phyloP scores from a whole-genome alignment of 2,329 filamentous ascomycete genomes.

The Lasiodiplodia sp. region DNA sequence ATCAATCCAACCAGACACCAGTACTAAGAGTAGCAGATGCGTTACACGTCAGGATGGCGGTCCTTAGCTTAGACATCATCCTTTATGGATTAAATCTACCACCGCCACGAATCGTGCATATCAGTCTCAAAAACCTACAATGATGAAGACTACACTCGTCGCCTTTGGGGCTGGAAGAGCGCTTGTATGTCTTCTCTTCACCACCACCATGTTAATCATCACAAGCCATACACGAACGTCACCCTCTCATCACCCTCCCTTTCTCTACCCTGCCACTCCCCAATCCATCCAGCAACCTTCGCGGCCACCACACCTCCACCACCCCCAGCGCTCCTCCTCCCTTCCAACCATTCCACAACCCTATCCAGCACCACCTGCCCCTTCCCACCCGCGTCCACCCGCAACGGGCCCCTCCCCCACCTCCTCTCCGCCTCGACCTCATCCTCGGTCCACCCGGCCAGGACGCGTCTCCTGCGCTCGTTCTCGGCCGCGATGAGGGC shows the following conservation, averaged over 20 bases:
- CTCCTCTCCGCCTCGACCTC: conserved; percentile 49
- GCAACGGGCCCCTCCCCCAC: conserved; percentile 37
- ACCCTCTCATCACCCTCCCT: conserved; percentile 55
- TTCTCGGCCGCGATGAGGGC: conserved; percentile 50
- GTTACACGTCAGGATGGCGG: too few species aligned
- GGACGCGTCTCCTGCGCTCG: conserved; percentile 39
- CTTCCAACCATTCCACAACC: conserved; percentile 31
- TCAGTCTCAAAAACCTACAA: too few species aligned
- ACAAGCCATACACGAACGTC: conserved; percentile 55
- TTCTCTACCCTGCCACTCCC: conserved; percentile 44
- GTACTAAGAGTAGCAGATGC: too few species aligned
- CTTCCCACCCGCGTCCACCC: conserved; percentile 36
- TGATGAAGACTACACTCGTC: too few species aligned
- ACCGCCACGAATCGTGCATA: too few species aligned
- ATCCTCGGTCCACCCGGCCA: conserved; percentile 44
- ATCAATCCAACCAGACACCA: too few species aligned
- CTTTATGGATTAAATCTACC: too few species aligned
- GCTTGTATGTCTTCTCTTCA: too few species aligned
- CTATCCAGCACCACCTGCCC: conserved; percentile 31
- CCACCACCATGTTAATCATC: neutral
- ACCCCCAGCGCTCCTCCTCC: conserved; percentile 32
- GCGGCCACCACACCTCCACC: conserved; percentile 33
- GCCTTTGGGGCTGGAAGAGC: too few species aligned
- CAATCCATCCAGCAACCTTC: conserved; percentile 34
- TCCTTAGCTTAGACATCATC: too few species aligned